Base-by-base conservation (phyloP, 345 rosid genomes). In the Hibiscus trionum region DNA sequence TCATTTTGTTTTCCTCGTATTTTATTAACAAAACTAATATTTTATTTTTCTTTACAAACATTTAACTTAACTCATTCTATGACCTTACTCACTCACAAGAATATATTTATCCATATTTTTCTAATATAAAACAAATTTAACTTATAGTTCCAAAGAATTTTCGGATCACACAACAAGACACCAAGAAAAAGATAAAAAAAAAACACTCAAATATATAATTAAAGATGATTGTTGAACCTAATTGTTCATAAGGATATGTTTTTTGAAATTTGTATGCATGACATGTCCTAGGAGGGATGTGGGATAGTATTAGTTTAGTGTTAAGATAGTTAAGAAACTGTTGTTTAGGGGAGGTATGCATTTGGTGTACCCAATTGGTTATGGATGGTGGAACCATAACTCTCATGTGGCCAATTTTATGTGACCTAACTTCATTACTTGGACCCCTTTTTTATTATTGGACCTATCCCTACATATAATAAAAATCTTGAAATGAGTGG, bases 351-450 rank as follows among this genome's bases (percentile, higher is more conserved):
- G 7, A 3, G 62, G 62, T 58, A 26, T 47, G 33, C 2, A 58
- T 49, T 72, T 74, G 80, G 85, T 82, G 76, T 76, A 77, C 59
- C 85, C 70, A 69, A 77, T 66, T 76, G 77, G 82, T 76, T 72
- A 70, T 74, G 75, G 81, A 77, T 14, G 83, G 81, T 77, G 77
- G 77, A 80, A 16, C 83, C 39, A 75, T 60, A 33, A 49, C 12
- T 50, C 59, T 15, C 7, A 27, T 50, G 60, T 49, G 59, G 24
- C 57, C 21, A 50, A 69, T 50, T 33, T 5, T 7, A 56, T 56
- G 24, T 49, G 4, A 52, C 71, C 59, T 26, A 66, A 68, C 37
- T 53, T 68, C 4, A 50, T 49, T 68, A 58, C 61, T 24, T 21
- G 16, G 61, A 11, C 15, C 44, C 44, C 44, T 1, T 7, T 39